Conservation (phyloP, 257 asterid species). For the Coffea eugenioides region DNA sequence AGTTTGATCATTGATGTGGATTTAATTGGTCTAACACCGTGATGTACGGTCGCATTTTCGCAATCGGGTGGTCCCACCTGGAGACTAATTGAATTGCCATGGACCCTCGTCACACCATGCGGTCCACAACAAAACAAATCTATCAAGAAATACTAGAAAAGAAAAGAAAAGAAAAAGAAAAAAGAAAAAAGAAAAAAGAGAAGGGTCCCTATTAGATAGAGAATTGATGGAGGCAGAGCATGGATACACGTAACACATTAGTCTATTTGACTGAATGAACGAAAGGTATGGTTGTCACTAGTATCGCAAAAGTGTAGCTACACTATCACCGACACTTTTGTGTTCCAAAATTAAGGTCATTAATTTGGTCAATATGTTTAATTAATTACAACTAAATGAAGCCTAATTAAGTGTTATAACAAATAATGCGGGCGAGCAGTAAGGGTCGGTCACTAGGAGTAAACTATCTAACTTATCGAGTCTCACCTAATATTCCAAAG, state of each 20-base stretch:
- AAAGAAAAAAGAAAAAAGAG: too few relatives aligned
- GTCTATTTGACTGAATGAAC: background rate
- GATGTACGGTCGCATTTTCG: conserved; percentile 22
- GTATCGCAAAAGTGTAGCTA: background rate
- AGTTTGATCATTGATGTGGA: background rate
- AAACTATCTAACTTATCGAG: too few relatives aligned
- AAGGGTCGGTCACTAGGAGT: background rate
- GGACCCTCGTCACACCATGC: conserved; percentile 35
- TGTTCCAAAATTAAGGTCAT: conserved; percentile 2
- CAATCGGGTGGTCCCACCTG: conserved; percentile 28
- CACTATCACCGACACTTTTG: conserved; percentile 53
- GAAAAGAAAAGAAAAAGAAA: too few relatives aligned
- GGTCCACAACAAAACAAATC: conserved; percentile 26
- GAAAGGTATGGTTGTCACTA: background rate
- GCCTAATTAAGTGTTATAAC: background rate
- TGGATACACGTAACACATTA: background rate
- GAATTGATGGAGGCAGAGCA: background rate
- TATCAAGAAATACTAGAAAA: background rate
- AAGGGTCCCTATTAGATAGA: background rate
- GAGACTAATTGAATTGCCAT: conserved; percentile 21
- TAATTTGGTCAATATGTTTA: background rate
- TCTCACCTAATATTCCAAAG: background rate
- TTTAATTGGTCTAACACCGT: conserved; percentile 16
- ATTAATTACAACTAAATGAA: background rate
- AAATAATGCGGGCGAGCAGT: too few relatives aligned